Conservation (phyloP, 2,329 filamentous ascomycete species). For the Cladosporium sp. region DNA sequence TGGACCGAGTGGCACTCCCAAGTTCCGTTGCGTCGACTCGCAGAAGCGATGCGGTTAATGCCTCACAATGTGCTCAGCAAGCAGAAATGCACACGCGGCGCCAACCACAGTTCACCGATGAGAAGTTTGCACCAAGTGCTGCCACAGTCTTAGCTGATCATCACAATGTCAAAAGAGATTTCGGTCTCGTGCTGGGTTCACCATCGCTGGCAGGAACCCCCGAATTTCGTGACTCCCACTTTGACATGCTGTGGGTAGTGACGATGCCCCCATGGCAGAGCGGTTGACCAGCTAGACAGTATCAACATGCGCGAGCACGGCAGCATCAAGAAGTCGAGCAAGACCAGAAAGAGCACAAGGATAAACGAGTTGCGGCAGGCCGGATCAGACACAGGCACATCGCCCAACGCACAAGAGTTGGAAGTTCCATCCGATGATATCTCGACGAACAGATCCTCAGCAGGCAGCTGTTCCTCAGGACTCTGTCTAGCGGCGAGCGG, state of each 20-base stretch:
- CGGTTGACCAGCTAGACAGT: background rate
- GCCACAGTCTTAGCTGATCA: background rate
- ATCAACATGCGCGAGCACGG: background rate
- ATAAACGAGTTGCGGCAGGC: background rate
- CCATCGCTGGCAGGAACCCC: background rate
- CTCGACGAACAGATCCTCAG: background rate
- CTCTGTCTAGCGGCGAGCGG: background rate
- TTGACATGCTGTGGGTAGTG: background rate
- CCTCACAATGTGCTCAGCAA: background rate
- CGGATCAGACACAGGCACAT: background rate
- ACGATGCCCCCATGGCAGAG: background rate
- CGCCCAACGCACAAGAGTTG: background rate
- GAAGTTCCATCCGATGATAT: background rate
- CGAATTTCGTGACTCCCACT: background rate
- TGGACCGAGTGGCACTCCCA: background rate
- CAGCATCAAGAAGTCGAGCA: background rate
- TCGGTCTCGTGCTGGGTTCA: background rate
- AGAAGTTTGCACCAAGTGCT: background rate
- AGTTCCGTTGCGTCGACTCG: background rate
- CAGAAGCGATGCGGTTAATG: background rate
- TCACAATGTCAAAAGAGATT: background rate
- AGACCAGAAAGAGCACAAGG: background rate
- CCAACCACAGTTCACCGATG: background rate
- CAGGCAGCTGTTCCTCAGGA: background rate
- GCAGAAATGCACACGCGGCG: background rate